A percentile compares a stretch with the other conserved stretches of the same genome.
Evolutionary conservation across 2,329 filamentous ascomycete genomes (phyloP).

Genomic region (Cercospora zeae-maydis): DNA sequence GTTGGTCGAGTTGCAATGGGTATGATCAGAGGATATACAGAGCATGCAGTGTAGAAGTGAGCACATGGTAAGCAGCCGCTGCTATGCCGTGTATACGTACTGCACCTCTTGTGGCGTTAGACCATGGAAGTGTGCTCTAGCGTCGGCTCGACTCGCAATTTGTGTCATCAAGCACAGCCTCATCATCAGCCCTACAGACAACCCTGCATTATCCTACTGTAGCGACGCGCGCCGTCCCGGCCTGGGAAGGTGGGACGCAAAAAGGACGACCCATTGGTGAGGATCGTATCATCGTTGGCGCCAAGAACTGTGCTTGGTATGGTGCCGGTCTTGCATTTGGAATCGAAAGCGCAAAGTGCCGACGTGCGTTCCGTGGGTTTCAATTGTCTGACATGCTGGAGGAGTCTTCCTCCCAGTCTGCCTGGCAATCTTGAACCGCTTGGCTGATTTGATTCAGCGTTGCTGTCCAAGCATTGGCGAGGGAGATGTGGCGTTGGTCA

Average conservation of each 20-base stretch:
- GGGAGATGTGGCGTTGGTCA: slow-evolving; percentile 8
- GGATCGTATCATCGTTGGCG: not conserved
- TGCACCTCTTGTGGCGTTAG: no score
- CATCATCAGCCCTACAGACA: not conserved
- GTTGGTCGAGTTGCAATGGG: no score
- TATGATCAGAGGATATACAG: no score
- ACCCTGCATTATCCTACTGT: no score
- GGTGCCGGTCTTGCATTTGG: not conserved
- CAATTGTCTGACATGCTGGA: not conserved
- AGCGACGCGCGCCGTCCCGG: no score
- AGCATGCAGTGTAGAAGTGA: no score
- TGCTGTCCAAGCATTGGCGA: slow-evolving; percentile 16
- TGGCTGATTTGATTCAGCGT: slow-evolving; percentile 22
- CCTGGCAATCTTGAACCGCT: slow-evolving; percentile 21
- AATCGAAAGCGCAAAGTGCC: not conserved
- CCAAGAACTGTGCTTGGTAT: not conserved
- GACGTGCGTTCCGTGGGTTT: no score
- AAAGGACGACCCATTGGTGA: no score
- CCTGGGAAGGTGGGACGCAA: no score
- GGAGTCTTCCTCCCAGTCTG: slow-evolving; percentile 5
- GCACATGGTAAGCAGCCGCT: no score
- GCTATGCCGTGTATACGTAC: no score
- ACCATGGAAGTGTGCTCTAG: not conserved
- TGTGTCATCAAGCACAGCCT: not conserved
- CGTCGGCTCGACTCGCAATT: not conserved